These are phyloP conservation scores for Cercospora zeae-maydis DNA, from an alignment of 2,329 filamentous ascomycete species.

Conservation along the genomic window DNA sequence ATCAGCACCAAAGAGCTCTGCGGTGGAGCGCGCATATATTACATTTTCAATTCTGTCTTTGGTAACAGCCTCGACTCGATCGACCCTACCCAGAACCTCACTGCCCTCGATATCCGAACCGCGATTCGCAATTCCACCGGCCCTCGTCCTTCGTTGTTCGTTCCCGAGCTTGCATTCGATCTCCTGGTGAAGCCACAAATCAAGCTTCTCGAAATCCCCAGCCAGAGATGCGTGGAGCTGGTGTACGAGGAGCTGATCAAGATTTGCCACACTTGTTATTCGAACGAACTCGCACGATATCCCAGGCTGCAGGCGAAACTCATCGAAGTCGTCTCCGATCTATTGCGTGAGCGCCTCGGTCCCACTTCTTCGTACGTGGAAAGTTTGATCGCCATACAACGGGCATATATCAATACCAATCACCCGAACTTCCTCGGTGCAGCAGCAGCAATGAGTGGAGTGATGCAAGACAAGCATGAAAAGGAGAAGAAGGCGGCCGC, in stretches of 20 bases:
- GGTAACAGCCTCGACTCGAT: conserved; percentile 94
- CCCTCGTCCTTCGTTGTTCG: conserved; percentile 89
- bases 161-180: conserved; percentile 96
- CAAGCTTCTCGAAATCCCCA: conserved; percentile 90
- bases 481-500: conserved; percentile 77
- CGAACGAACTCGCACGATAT: conserved; percentile 86
- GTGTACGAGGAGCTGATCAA: conserved; percentile 99
- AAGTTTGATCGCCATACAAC: conserved; percentile 93
- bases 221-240: conserved; percentile 93
- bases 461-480: conserved; percentile 92
- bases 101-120: conserved; percentile 89
- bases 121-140: conserved; percentile 98
- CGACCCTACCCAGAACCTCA: conserved; percentile 92
- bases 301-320: conserved; percentile 92
- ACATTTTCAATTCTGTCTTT: conserved; percentile 99
- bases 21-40: conserved; percentile 92
- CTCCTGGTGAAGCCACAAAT: conserved; percentile 97
- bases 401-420: conserved; percentile 99
- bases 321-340: conserved; percentile 95
- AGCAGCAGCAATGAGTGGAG: conserved; percentile 93
- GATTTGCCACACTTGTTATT: conserved; percentile 97
- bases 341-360: conserved; percentile 85
- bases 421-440: conserved; percentile 98
- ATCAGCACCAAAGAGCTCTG: conserved; percentile 98
- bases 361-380: conserved; percentile 89